Base-by-base conservation (phyloP, 768 basidiomycete genomes). In the Lactarius sanguifluus region DNA sequence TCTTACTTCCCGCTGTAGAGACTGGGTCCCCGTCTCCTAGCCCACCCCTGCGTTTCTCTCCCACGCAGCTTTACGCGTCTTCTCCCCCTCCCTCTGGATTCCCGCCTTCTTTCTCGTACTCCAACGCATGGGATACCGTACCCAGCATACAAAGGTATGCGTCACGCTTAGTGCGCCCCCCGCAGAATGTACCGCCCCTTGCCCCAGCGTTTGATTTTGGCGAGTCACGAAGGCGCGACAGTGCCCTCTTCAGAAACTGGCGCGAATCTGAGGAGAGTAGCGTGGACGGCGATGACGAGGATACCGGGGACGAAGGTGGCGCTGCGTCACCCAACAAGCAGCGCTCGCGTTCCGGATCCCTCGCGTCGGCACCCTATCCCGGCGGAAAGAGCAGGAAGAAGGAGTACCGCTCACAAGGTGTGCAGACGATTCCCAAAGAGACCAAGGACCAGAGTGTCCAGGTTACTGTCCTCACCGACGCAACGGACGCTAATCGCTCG, bases 111-210 rank as follows among this genome's bases (percentile, higher is more conserved):
- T 78, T 92, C 65, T 80, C 81, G 18, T 93, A 91, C 76, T 78
- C 82, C 7, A 94, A 97, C 76, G 91, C 90, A 2, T 94, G 93
- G 92, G 96, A 98, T 72, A 79, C 74, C 45, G 86, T 91, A 28
- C 90, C 92, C 8, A 87, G 86, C 67, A 94, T 94, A 64, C 86
- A 90, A 69, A 84, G 81, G 66, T 93, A 95, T 75, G 89, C 89
- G 1, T 81, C 84, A 16, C 81, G 80, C 68, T 77, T 88, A 38
- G 83, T 82, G 41, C 80, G 84, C 61, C 82, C 87, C n/a, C 73
- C 81, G 6, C 78, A 77, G 25, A 52, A 67, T n/a, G 57, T 20
- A 76, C 79, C 25, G 72, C 74, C 83, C 57, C 78, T 79, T 5
- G 81, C 81, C 6, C 83, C 87, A 57, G 79, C 82, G 8, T 84